Conservation (phyloP, 2,329 filamentous ascomycete species). For the Passalora sequoiae region DNA sequence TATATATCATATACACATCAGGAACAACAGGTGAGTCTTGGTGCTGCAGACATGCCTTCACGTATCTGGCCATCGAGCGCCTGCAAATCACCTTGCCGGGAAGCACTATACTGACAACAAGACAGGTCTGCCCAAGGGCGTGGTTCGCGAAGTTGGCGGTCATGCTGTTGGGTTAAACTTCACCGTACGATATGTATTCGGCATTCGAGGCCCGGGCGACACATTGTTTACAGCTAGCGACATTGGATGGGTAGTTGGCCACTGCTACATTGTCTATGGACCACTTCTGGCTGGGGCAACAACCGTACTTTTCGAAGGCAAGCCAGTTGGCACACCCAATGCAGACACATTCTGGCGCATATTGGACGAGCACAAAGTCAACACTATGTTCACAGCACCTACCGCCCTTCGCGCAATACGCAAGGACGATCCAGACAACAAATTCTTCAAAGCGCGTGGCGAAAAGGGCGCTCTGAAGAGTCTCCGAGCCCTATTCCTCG, state of each 20-base stretch:
- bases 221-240: slow-evolving; percentile 77
- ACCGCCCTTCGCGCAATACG: slow-evolving; percentile 83
- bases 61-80: too few relatives aligned
- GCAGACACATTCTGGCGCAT: slow-evolving; percentile 85
- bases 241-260: slow-evolving; percentile 87
- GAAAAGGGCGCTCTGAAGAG: slow-evolving; percentile 64
- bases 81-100: too few relatives aligned
- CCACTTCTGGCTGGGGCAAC: slow-evolving; percentile 80
- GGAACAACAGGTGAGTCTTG: slow-evolving; percentile 45
- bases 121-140: slow-evolving; percentile 74
- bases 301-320: slow-evolving; percentile 89
- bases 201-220: slow-evolving; percentile 75
- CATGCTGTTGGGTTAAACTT: slow-evolving; percentile 81
- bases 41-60: too few relatives aligned
- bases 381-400: slow-evolving; percentile 77
- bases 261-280: slow-evolving; percentile 84
- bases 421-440: slow-evolving; percentile 74
- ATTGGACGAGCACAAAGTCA: slow-evolving; percentile 77
- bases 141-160: slow-evolving; percentile 74
- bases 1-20: slow-evolving; percentile 91
- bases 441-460: slow-evolving; percentile 59
- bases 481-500: slow-evolving; percentile 73
- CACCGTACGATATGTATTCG: slow-evolving; percentile 77
- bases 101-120: too few relatives aligned
- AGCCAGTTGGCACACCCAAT: slow-evolving; percentile 83